These are phyloP conservation scores for Auricularia sp. DNA, from an alignment of 768 basidiomycete species.

Conservation along the genomic window DNA sequence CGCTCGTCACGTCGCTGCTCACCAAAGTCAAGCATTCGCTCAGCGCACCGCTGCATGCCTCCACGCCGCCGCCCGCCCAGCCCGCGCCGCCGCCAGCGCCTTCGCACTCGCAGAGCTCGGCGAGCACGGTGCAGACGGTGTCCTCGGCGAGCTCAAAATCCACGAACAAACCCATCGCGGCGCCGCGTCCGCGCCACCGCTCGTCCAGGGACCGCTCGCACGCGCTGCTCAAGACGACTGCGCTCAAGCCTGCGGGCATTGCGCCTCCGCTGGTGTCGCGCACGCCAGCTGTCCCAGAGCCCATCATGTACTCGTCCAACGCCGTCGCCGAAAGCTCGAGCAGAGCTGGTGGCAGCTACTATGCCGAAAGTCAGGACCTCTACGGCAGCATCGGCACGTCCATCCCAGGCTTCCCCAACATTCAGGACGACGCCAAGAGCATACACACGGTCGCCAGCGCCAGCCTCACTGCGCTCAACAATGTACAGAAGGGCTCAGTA, in stretches of 20 bases:
- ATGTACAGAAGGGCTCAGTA: slow-evolving; percentile 51
- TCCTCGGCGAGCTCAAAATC: not conserved
- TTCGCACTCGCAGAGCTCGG: slow-evolving; percentile 21
- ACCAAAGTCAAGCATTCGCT: slow-evolving; percentile 75
- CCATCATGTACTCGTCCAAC: slow-evolving; percentile 45
- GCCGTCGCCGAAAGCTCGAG: slow-evolving; percentile 53
- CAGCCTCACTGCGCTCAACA: slow-evolving; percentile 28
- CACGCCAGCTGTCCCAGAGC: slow-evolving; percentile 75
- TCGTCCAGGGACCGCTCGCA: slow-evolving; percentile 46
- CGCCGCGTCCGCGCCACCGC: slow-evolving; percentile 30
- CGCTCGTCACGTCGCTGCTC: slow-evolving; percentile 69
- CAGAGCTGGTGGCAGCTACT: slow-evolving; percentile 38
- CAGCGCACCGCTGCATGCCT: slow-evolving; percentile 26
- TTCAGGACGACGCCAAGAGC: slow-evolving; percentile 83
- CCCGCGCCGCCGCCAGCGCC: slow-evolving; percentile 10
- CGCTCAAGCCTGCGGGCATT: slow-evolving; percentile 33
- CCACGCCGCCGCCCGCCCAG: slow-evolving; percentile 8
- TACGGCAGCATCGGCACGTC: slow-evolving; percentile 44
- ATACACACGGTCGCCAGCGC: slow-evolving; percentile 51
- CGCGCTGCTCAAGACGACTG: slow-evolving; percentile 42
- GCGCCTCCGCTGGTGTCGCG: slow-evolving; percentile 75
- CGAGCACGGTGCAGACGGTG: slow-evolving; percentile 15
- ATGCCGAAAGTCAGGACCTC: slow-evolving; percentile 21
- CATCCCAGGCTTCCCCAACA: slow-evolving; percentile 80
- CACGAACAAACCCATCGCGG: slow-evolving; percentile 1